Base-by-base conservation (phyloP, 1,284 basidiomycete species). In the Apiotrichum gamsii region DNA sequence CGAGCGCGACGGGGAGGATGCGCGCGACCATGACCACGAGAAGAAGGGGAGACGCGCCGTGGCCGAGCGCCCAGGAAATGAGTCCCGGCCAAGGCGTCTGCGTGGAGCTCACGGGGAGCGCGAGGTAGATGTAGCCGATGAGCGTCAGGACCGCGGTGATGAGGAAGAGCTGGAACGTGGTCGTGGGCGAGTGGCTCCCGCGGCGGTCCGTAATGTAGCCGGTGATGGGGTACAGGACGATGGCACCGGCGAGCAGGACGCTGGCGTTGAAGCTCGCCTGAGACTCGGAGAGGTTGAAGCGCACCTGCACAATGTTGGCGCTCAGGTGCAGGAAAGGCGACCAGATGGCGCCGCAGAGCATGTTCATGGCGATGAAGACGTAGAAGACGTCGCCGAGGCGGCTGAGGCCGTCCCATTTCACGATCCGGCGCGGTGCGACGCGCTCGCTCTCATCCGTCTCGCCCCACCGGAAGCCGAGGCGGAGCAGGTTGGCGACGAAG, bases 271-370 rank as follows among this genome's bases (percentile, higher is more conserved):
- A 76, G 40, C 82, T 78, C 2, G 85, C 83, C 45, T 77, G 74
- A 30, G 74, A 68, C 60, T 87, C 86, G 0, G 76, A 64, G 46
- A 87, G 65, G 29, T 73, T 57, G 59, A 83, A 88, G 16, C 85
- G 79, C 31, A 74, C 76, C 64, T 88, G 79, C 29, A 88, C 79
- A 15, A 54, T 49, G 60, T 85, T 85, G n/a, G 86, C 77, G 15
- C 82, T 79, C 36, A 88, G 79, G 61, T 88, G 85, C 13, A 80
- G 80, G 62, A 87, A 87, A 1, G 85, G 86, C 14, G 79, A 75
- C 85, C 85, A 88, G 31, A 86, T 81, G 51, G 79, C 75, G n/a
- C 85, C 85, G 49, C 82, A 87, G 15, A 87, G 71, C 8, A 87
- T 67, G 55, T 87, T 87, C 60, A 64, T 39, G 3, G 61, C 23